Conservation (phyloP, 331 rosid genomes). For the Pyracantha coccinea region DNA sequence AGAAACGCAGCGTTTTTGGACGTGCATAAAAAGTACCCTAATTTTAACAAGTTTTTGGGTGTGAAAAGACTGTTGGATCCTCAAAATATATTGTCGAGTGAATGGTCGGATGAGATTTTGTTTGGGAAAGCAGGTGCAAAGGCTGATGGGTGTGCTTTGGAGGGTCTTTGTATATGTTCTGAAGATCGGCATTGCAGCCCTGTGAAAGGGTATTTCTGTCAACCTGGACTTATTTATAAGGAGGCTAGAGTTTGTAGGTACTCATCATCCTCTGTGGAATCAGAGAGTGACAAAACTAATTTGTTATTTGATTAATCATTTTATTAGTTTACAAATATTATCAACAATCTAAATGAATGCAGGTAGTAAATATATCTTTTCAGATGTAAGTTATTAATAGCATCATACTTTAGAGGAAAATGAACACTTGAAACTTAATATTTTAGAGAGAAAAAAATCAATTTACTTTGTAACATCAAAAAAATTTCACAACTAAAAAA, state of each 20-base stretch:
- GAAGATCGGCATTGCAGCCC: slow-evolving; percentile 65
- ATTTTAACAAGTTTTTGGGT: slow-evolving; percentile 27
- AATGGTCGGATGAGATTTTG: slow-evolving; percentile 55
- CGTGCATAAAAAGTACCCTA: slow-evolving; percentile 37
- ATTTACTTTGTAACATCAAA: background rate
- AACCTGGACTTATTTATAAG: slow-evolving; percentile 41
- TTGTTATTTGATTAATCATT: background rate
- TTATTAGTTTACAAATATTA: no score
- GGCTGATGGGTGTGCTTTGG: slow-evolving; percentile 62
- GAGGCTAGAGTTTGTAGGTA: slow-evolving; percentile 71
- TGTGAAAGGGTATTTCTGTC: slow-evolving; percentile 41
- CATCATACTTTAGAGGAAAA: background rate
- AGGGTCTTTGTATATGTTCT: slow-evolving; percentile 55
- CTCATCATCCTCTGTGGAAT: slow-evolving; percentile 16
- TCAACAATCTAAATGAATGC: background rate
- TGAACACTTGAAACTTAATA: no score
- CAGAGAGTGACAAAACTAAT: background rate
- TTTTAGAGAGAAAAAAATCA: background rate
- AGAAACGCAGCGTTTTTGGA: slow-evolving; percentile 52
- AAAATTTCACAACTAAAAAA: background rate
- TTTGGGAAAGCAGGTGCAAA: slow-evolving; percentile 33
- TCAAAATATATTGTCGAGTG: slow-evolving; percentile 45
- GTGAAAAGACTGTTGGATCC: slow-evolving; percentile 54
- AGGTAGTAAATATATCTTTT: background rate
- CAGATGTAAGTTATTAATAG: no score